Evolutionary conservation across 306 rosid genomes (phyloP), one percentile per base, ranked within the genome.

Genomic region (Lagenaria siceraria): DNA sequence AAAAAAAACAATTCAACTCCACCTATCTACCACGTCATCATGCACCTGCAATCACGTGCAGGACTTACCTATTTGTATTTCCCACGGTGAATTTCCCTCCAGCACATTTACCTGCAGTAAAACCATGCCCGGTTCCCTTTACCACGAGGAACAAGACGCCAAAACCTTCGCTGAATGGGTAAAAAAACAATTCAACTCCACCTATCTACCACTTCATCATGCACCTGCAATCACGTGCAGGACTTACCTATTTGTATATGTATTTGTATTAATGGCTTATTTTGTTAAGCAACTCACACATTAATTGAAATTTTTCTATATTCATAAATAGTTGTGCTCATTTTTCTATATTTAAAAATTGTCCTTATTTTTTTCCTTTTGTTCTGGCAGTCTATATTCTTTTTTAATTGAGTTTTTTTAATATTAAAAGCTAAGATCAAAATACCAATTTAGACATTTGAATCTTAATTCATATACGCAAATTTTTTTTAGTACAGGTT

Each of bases 81-180:
- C n/a, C n/a, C n/a, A n/a, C n/a, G n/a, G n/a, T n/a, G n/a, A n/a
- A n/a, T n/a, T n/a, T 25, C 18, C 66, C 59, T 72, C 83, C 83
- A 91, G 98, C 85, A 87, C 88, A 82, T 91, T 77, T 56, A 94
- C 98, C 19, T 91, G 97, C 69, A 94, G 97, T 84, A 89, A 87
- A 81, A 70, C 82, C 42, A 89, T 90, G 97, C 98, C 98, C 42
- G 98, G 98, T 78, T 94, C 98, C 73, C 90, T 90, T 36, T 90
- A 89, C 76, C 91, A 89, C n/a, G 98, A 94, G 84, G 90, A 90
- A 24, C 93, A 89, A 87, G 97, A 94, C 86, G 98, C 98, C 82
- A 83, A 86, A 74, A 91, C 88, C 52, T 94, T 94, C 84, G 93
- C 96, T 60, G 83, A 93, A 76, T 94, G 97, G 98, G 98, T 94